Conservation (phyloP, 306 rosid species). For the Albizia julibrissin region DNA sequence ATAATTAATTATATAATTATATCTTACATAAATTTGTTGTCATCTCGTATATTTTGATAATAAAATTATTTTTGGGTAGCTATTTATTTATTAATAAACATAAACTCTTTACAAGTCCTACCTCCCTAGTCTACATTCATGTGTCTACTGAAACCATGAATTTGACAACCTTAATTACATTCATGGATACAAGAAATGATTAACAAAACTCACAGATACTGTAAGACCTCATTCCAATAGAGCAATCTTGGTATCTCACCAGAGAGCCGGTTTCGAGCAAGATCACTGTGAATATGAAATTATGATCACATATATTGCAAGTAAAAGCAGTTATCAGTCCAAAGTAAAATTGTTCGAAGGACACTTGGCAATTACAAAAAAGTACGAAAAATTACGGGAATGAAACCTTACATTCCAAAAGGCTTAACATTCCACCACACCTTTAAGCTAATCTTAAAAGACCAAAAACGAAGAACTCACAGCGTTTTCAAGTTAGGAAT, state of each 20-base stretch:
- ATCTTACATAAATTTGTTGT: too few species aligned
- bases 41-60: too few species aligned
- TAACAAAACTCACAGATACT: constrained; percentile 60
- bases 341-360: not conserved
- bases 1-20: too few species aligned
- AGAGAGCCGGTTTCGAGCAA: constrained; percentile 70
- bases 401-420: not conserved
- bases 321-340: not conserved
- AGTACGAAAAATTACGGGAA: not conserved
- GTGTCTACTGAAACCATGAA: too few species aligned
- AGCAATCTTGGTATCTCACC: constrained; percentile 90
- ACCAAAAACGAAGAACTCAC: constrained; percentile 38
- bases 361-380: not conserved
- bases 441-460: not conserved
- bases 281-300: constrained; percentile 54
- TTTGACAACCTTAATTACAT: not conserved
- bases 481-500: constrained; percentile 85
- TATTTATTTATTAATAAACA: too few species aligned
- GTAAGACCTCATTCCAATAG: constrained; percentile 96
- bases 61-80: too few species aligned
- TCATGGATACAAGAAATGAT: not conserved
- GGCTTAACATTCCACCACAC: not conserved
- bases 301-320: not conserved
- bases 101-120: too few species aligned
- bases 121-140: too few species aligned